phyloP scores from a whole-genome alignment of 306 rosid genomes.

The Purshia tridentata region DNA sequence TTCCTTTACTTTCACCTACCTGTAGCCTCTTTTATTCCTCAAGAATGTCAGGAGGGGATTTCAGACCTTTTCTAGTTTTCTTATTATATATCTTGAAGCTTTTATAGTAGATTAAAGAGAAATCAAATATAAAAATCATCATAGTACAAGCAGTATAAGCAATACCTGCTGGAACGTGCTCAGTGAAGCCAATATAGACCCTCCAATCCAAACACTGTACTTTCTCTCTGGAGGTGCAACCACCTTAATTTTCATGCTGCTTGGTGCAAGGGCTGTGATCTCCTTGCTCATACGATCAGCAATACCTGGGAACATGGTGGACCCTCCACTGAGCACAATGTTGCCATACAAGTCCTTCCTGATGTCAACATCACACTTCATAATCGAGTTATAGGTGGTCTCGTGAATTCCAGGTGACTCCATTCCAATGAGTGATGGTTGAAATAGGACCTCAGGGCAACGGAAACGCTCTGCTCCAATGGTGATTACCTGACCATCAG shows the following conservation, averaged over 20 bases:
- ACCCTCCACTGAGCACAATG: conserved; percentile 47
- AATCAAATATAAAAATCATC: not conserved
- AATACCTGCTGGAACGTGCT: conserved; percentile 50
- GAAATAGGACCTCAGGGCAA: conserved; percentile 45
- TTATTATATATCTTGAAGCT: not conserved
- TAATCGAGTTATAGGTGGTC: conserved; percentile 43
- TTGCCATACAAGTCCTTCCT: conserved; percentile 44
- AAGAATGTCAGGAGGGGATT: not conserved
- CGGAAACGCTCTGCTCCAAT: conserved; percentile 47
- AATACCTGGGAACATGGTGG: conserved; percentile 46
- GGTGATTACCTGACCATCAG: conserved; percentile 46
- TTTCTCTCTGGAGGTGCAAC: conserved; percentile 46
- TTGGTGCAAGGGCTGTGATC: conserved; percentile 45
- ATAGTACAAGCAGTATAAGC: not conserved
- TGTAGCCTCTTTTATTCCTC: not conserved
- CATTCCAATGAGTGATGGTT: conserved; percentile 45
- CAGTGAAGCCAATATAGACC: conserved; percentile 45
- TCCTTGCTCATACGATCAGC: conserved; percentile 51
- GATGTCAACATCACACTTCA: conserved; percentile 44
- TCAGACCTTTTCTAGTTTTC: not conserved
- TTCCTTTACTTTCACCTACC: too few species aligned
- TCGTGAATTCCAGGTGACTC: conserved; percentile 45
- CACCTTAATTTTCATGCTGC: conserved; percentile 44
- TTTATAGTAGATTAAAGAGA: not conserved
- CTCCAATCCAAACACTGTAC: conserved; percentile 49